Base-by-base conservation (phyloP, 768 basidiomycete species). In the Cystobasidium onofrii region DNA sequence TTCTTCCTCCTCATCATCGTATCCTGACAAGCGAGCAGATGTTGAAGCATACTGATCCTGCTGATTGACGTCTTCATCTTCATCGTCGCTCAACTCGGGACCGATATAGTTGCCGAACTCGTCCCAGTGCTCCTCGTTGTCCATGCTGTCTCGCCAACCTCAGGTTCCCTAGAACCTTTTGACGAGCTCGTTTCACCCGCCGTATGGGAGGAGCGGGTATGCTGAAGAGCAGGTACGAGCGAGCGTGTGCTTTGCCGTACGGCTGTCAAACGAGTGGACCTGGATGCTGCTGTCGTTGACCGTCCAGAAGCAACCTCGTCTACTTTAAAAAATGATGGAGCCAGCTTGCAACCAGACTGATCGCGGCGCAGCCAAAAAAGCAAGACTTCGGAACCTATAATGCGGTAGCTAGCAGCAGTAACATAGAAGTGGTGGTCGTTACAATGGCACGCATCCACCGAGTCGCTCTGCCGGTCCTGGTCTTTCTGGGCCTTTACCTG, bases 61-160 rank as follows among this genome's bases (percentile, higher is more conserved):
- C 6, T 73, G 54, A 1, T 72, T 69, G 36, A 79, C 36, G 13
- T 34, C 29, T 1, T 63, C 70, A n/a, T 63, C 67, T 10, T 75
- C 74, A n/a, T 71, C 46, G 43, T 60, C 39, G 29, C 64, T 62
- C 31, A 73, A 57, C 25, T 64, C 67, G 36, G 50, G 72, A 41
- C 62, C 72, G 29, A 67, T 66, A 64, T 60, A 73, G 52, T 66
- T 74, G 54, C 73, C 73, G 44, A 74, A 74, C 73, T 74, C 72
- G 25, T 73, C 70, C 44, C 27, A 69, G 29, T 66, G 25, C 34
- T 39, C 29, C 34, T 67, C 65, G 63, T 46, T 36, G 65, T 67
- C 65, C 65, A 67, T 67, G 41, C 25, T 34, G 57, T 15, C 57
- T 60, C 25, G 44, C 12, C 27, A 17, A 46, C 4, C 34, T 36